Percentiles rank a stretch among this genome's conserved stretches.
These are phyloP conservation scores for Somion occarium DNA, from an alignment of 1,284 basidiomycete species.

Conservation along the genomic window DNA sequence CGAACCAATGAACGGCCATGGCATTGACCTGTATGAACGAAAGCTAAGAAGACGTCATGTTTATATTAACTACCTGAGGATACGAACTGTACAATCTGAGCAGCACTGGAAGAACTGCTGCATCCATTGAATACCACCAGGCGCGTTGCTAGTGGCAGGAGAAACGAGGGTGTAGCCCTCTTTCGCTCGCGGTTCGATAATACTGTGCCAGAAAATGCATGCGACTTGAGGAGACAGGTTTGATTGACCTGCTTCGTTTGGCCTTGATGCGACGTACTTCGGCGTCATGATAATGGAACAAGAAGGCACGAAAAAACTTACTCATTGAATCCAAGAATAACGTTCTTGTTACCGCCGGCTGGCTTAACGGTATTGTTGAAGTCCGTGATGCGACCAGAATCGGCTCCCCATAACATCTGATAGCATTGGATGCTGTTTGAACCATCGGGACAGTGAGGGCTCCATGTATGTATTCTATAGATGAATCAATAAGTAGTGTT, in stretches of 20 bases:
- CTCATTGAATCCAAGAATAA: conserved; percentile 70
- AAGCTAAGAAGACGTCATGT: neutral
- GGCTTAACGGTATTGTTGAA: conserved; percentile 40
- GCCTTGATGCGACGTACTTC: conserved; percentile 32
- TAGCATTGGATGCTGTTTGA: conserved; percentile 46
- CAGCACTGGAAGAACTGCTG: conserved; percentile 59
- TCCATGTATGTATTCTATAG: conserved; percentile 63
- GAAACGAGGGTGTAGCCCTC: conserved; percentile 57
- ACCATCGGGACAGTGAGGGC: conserved; percentile 37
- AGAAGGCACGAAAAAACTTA: conserved; percentile 29
- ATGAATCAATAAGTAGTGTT: too few relatives aligned
- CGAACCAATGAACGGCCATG: conserved; percentile 61
- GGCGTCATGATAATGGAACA: neutral
- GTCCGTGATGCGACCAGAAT: conserved; percentile 36
- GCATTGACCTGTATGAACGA: conserved; percentile 38
- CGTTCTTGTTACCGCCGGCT: conserved; percentile 35
- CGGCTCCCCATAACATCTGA: conserved; percentile 68
- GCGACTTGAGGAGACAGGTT: conserved; percentile 50
- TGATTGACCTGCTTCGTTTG: conserved; percentile 58
- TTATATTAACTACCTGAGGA: neutral
- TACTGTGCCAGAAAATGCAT: conserved; percentile 52
- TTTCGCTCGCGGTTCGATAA: conserved; percentile 54
- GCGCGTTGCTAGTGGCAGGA: conserved; percentile 64
- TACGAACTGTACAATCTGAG: conserved; percentile 45
- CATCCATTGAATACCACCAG: conserved; percentile 60